Evolutionary conservation across 306 rosid genomes (phyloP).

Genomic region (Citrullus colocynthis): DNA sequence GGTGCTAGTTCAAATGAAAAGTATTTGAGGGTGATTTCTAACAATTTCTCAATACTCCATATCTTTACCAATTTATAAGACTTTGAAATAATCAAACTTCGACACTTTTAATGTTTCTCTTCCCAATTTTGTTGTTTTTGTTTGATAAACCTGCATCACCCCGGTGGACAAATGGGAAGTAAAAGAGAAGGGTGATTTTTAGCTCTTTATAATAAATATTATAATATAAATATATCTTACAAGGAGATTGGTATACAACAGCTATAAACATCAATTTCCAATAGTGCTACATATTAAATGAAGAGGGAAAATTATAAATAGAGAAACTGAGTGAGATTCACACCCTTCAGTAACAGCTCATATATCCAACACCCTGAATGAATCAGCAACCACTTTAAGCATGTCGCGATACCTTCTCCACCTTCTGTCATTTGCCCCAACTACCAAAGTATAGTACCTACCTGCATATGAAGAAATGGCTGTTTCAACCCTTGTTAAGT

Average conservation of each 20-base stretch:
- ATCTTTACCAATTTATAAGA: no score
- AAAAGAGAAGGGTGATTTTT: background rate
- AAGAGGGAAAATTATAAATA: background rate
- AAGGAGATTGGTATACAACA: background rate
- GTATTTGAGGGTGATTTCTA: no score
- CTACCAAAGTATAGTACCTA: conserved; percentile 71
- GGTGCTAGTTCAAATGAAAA: no score
- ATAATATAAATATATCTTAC: background rate
- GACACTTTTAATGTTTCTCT: background rate
- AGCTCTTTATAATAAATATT: background rate
- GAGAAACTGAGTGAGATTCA: background rate
- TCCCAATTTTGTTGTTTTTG: background rate
- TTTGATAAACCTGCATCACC: background rate
- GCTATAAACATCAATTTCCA: background rate
- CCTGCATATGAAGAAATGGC: conserved; percentile 25
- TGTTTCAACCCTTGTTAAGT: background rate
- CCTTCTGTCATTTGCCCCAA: conserved; percentile 79
- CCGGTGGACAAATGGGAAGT: background rate
- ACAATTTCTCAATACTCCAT: no score
- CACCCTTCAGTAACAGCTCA: conserved; percentile 14
- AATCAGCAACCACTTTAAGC: conserved; percentile 90
- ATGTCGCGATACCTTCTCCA: conserved; percentile 67
- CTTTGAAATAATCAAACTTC: no score
- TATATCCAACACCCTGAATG: conserved; percentile 71
- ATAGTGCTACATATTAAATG: background rate